Percentiles rank a stretch among this genome's conserved stretches.
These are phyloP conservation scores for Rosa persica DNA, from an alignment of 306 rosid species.

Conservation along the genomic window DNA sequence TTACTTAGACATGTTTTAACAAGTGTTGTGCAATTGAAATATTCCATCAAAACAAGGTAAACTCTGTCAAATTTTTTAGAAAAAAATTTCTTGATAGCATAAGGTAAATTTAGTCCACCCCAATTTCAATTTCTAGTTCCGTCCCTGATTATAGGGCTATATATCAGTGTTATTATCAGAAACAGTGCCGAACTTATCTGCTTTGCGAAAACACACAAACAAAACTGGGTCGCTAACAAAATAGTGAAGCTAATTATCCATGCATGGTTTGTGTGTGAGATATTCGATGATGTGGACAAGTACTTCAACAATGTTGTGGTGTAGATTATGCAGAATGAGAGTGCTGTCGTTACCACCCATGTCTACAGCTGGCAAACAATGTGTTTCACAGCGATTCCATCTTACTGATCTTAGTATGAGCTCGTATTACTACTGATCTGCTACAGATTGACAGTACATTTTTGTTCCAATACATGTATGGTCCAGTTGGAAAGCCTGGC, in stretches of 20 bases:
- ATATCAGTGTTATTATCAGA: constrained; percentile 6
- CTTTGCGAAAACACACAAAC: background rate
- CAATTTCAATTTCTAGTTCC: too few species aligned
- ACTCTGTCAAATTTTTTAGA: too few species aligned
- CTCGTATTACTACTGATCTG: background rate
- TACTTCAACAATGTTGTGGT: constrained; percentile 13
- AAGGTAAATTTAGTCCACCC: too few species aligned
- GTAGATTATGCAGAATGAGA: background rate
- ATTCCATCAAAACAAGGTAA: too few species aligned
- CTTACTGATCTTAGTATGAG: background rate
- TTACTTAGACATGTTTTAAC: too few species aligned
- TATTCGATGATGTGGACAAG: constrained; percentile 10
- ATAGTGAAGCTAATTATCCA: background rate
- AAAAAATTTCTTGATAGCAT: too few species aligned
- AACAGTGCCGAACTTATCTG: background rate
- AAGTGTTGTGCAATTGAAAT: too few species aligned
- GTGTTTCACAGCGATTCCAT: background rate
- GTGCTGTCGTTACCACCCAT: constrained; percentile 1
- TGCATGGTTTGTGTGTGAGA: background rate
- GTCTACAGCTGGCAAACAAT: constrained; percentile 11
- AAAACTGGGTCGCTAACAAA: constrained; percentile 11
- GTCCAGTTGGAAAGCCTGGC: background rate
- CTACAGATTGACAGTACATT: background rate
- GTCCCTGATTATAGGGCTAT: background rate
- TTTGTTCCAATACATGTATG: background rate